These are phyloP conservation scores for Colletotrichum tofieldiae DNA, from an alignment of 2,329 filamentous ascomycete genomes.

Conservation along the genomic window DNA sequence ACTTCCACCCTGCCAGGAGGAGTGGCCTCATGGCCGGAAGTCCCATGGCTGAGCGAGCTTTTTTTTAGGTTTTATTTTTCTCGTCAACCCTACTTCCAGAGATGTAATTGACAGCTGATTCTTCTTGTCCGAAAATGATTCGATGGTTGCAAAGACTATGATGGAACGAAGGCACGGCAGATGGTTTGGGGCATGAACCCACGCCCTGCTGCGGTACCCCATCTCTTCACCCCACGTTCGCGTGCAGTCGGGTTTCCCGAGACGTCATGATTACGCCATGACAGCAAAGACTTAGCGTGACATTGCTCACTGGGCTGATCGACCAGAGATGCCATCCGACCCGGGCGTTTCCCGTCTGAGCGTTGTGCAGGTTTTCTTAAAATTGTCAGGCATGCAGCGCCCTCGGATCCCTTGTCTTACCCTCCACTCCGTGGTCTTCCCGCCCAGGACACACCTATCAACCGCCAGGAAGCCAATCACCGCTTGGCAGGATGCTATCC, in stretches of 20 bases:
- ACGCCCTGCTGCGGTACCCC: not conserved
- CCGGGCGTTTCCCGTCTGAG: not conserved
- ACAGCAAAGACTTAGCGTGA: not conserved
- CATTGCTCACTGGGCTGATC: not conserved
- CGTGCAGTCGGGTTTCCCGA: conserved; percentile 1
- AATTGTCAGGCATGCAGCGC: not conserved
- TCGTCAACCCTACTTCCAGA: not conserved
- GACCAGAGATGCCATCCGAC: not conserved
- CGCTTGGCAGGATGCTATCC: not conserved
- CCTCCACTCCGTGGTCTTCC: not conserved
- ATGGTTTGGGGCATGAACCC: conserved; percentile 3
- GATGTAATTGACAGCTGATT: too few species aligned
- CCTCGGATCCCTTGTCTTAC: not conserved
- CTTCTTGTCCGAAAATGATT: not conserved
- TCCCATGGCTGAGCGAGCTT: conserved; percentile 13
- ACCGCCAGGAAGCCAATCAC: not conserved
- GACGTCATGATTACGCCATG: conserved; percentile 42
- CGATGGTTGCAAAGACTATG: not conserved
- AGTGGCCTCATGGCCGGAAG: conserved; percentile 47
- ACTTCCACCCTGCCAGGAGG: conserved; percentile 52
- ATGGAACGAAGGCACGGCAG: not conserved
- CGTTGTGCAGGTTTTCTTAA: not conserved
- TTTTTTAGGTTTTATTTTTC: not conserved
- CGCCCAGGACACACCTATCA: not conserved
- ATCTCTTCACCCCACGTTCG: conserved; percentile 9